phyloP scores from a whole-genome alignment of 371 early-diverging fungal species.

The Mucor racemosus region DNA sequence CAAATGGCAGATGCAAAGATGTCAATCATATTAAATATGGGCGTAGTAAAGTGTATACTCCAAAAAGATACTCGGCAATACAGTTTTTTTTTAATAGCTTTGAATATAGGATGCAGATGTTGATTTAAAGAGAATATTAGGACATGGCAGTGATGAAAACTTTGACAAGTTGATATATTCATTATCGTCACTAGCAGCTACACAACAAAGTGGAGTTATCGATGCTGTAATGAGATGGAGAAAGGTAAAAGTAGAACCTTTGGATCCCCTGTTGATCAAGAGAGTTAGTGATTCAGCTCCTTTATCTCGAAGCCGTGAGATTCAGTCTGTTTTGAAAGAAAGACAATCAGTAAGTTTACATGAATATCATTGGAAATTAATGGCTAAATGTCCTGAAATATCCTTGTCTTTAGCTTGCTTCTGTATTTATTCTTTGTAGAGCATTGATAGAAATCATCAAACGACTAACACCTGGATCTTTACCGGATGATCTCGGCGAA shows the following conservation, averaged over 20 bases:
- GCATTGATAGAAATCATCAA: conserved; percentile 85
- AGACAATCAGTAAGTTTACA: conserved; percentile 50
- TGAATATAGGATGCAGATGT: conserved; percentile 62
- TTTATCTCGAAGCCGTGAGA: conserved; percentile 44
- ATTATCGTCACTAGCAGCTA: conserved; percentile 81
- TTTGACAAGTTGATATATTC: conserved; percentile 85
- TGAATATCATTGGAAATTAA: neutral
- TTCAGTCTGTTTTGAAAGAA: conserved; percentile 50
- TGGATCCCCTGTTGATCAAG: conserved; percentile 50
- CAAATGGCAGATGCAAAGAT: conserved; percentile 50
- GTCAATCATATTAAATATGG: conserved; percentile 42
- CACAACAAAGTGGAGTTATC: conserved; percentile 87
- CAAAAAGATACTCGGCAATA: neutral
- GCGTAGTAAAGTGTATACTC: conserved; percentile 36
- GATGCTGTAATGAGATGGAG: conserved; percentile 93
- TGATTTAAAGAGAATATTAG: conserved; percentile 67
- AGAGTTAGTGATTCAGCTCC: conserved; percentile 55
- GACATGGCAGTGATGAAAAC: conserved; percentile 72
- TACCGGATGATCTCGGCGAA: conserved; percentile 86
- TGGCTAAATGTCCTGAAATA: neutral
- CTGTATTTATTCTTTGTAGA: conserved; percentile 90
- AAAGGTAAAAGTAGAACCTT: conserved; percentile 73
- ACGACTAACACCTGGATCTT: conserved; percentile 69
- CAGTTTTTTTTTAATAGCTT: neutral
- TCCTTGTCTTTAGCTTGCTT: conserved; percentile 60